Evolutionary conservation across 768 basidiomycete species (phyloP).

Genomic region (Sistotremastrum suecicum): DNA sequence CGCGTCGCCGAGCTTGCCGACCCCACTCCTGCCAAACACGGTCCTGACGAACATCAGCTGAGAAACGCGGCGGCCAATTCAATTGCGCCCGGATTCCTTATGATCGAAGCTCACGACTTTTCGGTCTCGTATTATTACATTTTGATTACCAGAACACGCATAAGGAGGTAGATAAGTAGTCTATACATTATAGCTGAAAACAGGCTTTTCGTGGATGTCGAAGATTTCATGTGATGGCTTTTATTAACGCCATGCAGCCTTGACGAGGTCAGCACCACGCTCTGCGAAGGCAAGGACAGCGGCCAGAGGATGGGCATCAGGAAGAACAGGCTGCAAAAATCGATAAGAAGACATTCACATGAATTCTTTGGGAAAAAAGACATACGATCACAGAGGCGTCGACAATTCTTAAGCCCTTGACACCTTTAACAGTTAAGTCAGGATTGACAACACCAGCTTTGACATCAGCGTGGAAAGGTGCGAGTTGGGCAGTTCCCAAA

Average conservation of each 20-base stretch:
- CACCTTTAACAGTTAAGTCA: slow-evolving; percentile 5
- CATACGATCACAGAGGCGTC: slow-evolving; percentile 6
- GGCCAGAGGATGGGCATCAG: slow-evolving; percentile 10
- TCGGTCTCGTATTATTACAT: no score
- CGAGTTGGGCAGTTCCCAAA: slow-evolving; percentile 3
- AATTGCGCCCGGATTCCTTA: no score
- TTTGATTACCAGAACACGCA: no score
- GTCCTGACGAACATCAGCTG: no score
- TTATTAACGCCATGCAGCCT: not conserved
- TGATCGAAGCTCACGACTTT: no score
- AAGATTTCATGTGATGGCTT: no score
- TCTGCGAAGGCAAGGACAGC: slow-evolving; percentile 12
- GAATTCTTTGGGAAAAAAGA: slow-evolving; percentile 5
- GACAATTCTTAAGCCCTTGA: slow-evolving; percentile 5
- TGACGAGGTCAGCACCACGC: slow-evolving; percentile 13
- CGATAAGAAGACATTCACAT: not conserved
- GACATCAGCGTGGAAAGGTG: slow-evolving; percentile 4
- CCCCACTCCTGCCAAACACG: no score
- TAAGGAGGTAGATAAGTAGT: no score
- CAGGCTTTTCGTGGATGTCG: no score
- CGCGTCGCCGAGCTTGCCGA: no score
- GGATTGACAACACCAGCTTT: slow-evolving; percentile 6
- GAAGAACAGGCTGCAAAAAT: slow-evolving; percentile 8
- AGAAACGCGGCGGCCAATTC: no score
- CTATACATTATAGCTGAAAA: no score